Conservation (phyloP, 192 early-diverging fungal species). For the Umbelopsis sp. region DNA sequence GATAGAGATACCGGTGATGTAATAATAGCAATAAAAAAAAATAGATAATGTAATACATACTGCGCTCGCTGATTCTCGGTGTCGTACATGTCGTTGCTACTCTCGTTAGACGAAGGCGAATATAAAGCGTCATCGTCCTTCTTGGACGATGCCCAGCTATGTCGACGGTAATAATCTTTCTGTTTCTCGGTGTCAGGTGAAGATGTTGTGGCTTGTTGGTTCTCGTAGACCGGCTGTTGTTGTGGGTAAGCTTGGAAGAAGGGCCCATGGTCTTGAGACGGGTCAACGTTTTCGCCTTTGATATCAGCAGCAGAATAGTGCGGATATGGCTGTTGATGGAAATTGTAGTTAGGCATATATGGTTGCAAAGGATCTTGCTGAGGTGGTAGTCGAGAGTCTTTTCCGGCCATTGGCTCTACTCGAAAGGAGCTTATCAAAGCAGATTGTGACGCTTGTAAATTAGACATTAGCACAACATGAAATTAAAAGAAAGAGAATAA, state of each 20-base stretch:
- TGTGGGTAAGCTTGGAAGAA: slow-evolving; percentile 6
- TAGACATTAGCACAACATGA: slow-evolving; percentile 3
- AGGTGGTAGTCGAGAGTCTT: background rate
- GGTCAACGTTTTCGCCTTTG: background rate
- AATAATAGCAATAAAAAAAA: too few species aligned
- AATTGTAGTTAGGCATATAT: background rate
- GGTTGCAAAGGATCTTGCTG: background rate
- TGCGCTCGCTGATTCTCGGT: background rate
- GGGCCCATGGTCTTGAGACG: background rate
- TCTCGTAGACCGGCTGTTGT: background rate
- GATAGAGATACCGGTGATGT: too few species aligned
- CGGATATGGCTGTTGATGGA: slow-evolving; percentile 3
- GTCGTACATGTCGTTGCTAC: slow-evolving; percentile 8
- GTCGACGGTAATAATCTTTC: background rate
- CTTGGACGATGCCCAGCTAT: slow-evolving; percentile 15
- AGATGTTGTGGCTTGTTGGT: background rate
- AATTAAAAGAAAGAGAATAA: background rate
- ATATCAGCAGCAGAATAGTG: slow-evolving; percentile 1
- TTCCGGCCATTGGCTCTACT: background rate
- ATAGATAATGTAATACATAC: background rate
- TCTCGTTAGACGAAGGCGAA: background rate
- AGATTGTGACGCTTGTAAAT: background rate
- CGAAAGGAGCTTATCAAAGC: slow-evolving; percentile 15
- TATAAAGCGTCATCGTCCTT: background rate
- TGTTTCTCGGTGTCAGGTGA: background rate